Evolutionary conservation across 1,284 basidiomycete species (phyloP).

Genomic region (Wolfiporia cocos): DNA sequence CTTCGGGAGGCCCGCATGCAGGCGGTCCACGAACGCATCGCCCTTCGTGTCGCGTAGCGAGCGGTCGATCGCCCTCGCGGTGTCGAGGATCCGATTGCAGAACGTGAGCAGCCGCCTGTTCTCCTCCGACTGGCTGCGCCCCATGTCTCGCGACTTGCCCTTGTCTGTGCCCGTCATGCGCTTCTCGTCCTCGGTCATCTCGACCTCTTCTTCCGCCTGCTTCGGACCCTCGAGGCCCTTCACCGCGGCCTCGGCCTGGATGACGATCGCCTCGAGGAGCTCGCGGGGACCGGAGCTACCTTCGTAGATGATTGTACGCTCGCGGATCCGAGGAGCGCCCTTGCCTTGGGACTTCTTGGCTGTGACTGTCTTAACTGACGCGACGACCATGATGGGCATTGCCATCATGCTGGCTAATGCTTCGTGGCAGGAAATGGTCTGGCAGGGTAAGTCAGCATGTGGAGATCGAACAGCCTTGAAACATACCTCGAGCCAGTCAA

Average conservation of each 20-base stretch:
- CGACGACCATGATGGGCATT: slow-evolving; percentile 87
- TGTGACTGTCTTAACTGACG: slow-evolving; percentile 56
- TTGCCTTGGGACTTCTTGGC: slow-evolving; percentile 37
- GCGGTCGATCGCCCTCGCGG: slow-evolving; percentile 77
- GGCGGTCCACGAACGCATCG: slow-evolving; percentile 69
- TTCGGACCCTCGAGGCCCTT: slow-evolving; percentile 74
- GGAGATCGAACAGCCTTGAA: slow-evolving; percentile 14
- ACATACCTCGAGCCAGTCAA: slow-evolving; percentile 86
- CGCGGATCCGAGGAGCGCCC: slow-evolving; percentile 46
- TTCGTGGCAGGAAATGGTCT: slow-evolving; percentile 86
- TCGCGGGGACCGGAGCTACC: slow-evolving; percentile 85
- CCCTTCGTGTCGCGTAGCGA: slow-evolving; percentile 84
- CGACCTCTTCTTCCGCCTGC: slow-evolving; percentile 32
- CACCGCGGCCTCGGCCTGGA: slow-evolving; percentile 83
- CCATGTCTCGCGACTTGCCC: slow-evolving; percentile 54
- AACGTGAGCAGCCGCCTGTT: slow-evolving; percentile 60
- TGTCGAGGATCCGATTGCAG: slow-evolving; percentile 76
- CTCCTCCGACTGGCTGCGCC: slow-evolving; percentile 48
- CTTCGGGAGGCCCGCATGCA: slow-evolving; percentile 71
- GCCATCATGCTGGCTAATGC: slow-evolving; percentile 90
- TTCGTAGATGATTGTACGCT: slow-evolving; percentile 81
- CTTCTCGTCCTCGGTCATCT: slow-evolving; percentile 80
- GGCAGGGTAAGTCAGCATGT: slow-evolving; percentile 2
- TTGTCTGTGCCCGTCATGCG: slow-evolving; percentile 60
- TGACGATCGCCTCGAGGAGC: slow-evolving; percentile 81